These are phyloP conservation scores for Trichoderma sp. DNA, from an alignment of 2,329 filamentous ascomycete species.

Conservation along the genomic window DNA sequence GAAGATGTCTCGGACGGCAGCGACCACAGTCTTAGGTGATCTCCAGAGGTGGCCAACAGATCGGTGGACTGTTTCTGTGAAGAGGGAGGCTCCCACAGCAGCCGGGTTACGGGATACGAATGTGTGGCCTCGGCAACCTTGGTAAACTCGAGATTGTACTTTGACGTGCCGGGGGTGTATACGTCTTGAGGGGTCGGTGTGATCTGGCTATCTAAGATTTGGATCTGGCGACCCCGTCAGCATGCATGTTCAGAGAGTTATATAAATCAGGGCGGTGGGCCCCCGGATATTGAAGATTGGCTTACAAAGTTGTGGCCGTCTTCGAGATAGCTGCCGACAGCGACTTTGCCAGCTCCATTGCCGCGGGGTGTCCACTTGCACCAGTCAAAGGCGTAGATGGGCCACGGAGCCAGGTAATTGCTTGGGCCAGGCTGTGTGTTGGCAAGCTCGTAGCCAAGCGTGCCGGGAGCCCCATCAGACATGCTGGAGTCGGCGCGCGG, in stretches of 20 bases:
- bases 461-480: constrained; percentile 69
- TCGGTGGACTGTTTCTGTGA: constrained; percentile 95
- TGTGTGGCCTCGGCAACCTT: constrained; percentile 96
- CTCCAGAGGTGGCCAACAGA: constrained; percentile 89
- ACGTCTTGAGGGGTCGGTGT: constrained; percentile 69
- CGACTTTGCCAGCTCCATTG: constrained; percentile 86
- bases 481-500: constrained; percentile 82
- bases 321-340: constrained; percentile 93
- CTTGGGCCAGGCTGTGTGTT: constrained; percentile 73
- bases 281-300: constrained; percentile 29
- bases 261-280: neutral
- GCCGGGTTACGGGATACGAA: constrained; percentile 93
- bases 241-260: neutral
- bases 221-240: constrained; percentile 65
- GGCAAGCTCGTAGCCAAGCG: constrained; percentile 66
- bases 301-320: constrained; percentile 96
- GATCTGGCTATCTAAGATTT: constrained; percentile 91
- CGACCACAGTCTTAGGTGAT: constrained; percentile 93
- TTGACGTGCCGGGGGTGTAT: constrained; percentile 69
- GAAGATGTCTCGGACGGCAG: constrained; percentile 70
- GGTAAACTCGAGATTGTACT: constrained; percentile 83
- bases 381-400: constrained; percentile 97
- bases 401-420: constrained; percentile 93
- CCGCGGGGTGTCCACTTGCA: constrained; percentile 92
- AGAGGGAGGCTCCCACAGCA: constrained; percentile 94